Evolutionary conservation across 1,284 basidiomycete genomes (phyloP).

Genomic region (Moniliella sp.): DNA sequence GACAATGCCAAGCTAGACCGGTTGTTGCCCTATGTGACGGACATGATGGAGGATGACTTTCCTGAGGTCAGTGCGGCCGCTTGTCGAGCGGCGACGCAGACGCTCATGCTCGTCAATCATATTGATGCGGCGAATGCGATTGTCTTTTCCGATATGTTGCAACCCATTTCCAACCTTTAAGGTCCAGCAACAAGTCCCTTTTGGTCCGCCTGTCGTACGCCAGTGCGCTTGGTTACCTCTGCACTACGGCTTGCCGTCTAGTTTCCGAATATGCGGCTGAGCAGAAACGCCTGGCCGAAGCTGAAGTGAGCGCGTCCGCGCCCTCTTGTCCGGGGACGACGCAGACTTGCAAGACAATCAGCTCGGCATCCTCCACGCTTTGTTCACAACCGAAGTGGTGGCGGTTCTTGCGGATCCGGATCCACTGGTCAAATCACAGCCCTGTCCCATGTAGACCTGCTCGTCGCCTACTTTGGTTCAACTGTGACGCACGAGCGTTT

Average conservation of each 20-base stretch:
- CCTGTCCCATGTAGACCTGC: conserved; percentile 54
- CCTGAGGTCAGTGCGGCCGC: conserved; percentile 59
- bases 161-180: conserved; percentile 62
- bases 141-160: conserved; percentile 87
- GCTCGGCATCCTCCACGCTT: conserved; percentile 61
- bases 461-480: conserved; percentile 80
- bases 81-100: conserved; percentile 58
- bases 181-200: conserved; percentile 59
- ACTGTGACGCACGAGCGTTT: conserved; percentile 83
- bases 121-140: conserved; percentile 67
- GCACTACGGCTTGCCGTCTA: too few relatives aligned
- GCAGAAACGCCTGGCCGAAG: too few relatives aligned
- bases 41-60: conserved; percentile 63
- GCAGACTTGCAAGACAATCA: conserved; percentile 4
- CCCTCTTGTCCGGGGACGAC: not conserved
- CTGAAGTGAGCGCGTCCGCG: too few relatives aligned
- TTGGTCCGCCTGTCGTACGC: conserved; percentile 77
- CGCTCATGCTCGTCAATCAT: conserved; percentile 58
- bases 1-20: conserved; percentile 90
- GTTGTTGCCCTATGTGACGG: conserved; percentile 72
- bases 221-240: conserved; percentile 44
- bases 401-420: conserved; percentile 43
- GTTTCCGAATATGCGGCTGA: too few relatives aligned
- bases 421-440: conserved; percentile 41
- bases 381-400: conserved; percentile 68